Conservation (phyloP, 371 early-diverging fungal genomes). For the Mucor racemosus region DNA sequence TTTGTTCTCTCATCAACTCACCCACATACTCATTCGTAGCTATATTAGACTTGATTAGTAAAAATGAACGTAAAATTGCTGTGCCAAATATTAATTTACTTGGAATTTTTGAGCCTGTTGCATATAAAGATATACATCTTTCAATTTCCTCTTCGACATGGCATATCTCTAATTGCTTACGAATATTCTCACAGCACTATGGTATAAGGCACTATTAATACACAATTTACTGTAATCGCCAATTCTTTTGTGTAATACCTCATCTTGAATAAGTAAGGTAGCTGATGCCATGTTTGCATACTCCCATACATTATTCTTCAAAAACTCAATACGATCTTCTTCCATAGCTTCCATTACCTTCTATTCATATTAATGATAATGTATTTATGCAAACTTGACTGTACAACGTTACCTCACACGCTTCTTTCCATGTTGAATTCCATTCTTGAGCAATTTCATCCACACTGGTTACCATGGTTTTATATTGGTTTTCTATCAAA, state of each 20-base stretch:
- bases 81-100: conserved; percentile 19
- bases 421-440: conserved; percentile 41
- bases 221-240: not conserved
- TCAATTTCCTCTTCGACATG: conserved; percentile 37
- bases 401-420: conserved; percentile 40
- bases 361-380: not conserved
- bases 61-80: not conserved
- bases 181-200: conserved; percentile 47
- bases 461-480: conserved; percentile 24
- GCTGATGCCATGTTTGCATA: conserved; percentile 51
- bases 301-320: conserved; percentile 46
- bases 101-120: conserved; percentile 39
- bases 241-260: conserved; percentile 19
- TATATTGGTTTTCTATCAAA: conserved; percentile 32
- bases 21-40: conserved; percentile 44
- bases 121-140: conserved; percentile 27
- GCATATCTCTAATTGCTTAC: conserved; percentile 39
- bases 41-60: not conserved
- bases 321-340: conserved; percentile 43
- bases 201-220: not conserved
- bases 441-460: conserved; percentile 39
- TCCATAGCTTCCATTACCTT: conserved; percentile 43
- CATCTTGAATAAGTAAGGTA: conserved; percentile 44
- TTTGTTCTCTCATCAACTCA: conserved; percentile 27
- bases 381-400: not conserved